A percentile compares a stretch with the other conserved stretches of the same genome.
These are phyloP conservation scores for Paramecium octaurelia DNA, from an alignment of 73 alveolate species.

Conservation along the genomic window DNA sequence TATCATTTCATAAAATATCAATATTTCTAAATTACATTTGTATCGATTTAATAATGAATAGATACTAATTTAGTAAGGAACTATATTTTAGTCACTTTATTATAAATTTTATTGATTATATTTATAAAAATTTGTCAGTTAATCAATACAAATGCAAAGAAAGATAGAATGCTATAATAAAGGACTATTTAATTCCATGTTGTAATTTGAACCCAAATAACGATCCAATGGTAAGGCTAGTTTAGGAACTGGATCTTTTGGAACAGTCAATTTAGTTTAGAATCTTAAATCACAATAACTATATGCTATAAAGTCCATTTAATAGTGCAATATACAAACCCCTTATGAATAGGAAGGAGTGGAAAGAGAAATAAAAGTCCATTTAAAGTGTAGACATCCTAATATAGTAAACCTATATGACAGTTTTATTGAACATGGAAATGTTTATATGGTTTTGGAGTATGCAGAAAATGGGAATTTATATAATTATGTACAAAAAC, in stretches of 20 bases:
- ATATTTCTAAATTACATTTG: too few species aligned
- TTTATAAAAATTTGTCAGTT: constrained; percentile 48
- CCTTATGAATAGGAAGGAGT: constrained; percentile 53
- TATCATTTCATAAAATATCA: too few species aligned
- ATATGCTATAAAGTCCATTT: constrained; percentile 7
- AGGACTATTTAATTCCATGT: constrained; percentile 32
- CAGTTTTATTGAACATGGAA: constrained; percentile 55
- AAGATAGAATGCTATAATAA: constrained; percentile 33
- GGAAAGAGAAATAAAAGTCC: constrained; percentile 62
- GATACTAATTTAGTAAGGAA: background rate
- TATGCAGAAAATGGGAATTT: constrained; percentile 63
- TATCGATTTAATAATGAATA: too few species aligned
- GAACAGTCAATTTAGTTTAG: background rate
- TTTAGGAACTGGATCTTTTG: constrained; percentile 48
- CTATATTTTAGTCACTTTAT: background rate
- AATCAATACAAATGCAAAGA: constrained; percentile 15
- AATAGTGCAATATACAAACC: constrained; percentile 38
- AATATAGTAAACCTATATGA: constrained; percentile 49
- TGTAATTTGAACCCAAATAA: constrained; percentile 10
- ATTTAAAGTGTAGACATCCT: constrained; percentile 22
- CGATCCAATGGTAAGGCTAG: constrained; percentile 33
- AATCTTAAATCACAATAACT: background rate
- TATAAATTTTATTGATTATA: background rate
- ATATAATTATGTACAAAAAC: constrained; percentile 46
- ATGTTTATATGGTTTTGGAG: constrained; percentile 58